phyloP scores from a whole-genome alignment of 2,329 filamentous ascomycete genomes.

The Fusarium sp. region DNA sequence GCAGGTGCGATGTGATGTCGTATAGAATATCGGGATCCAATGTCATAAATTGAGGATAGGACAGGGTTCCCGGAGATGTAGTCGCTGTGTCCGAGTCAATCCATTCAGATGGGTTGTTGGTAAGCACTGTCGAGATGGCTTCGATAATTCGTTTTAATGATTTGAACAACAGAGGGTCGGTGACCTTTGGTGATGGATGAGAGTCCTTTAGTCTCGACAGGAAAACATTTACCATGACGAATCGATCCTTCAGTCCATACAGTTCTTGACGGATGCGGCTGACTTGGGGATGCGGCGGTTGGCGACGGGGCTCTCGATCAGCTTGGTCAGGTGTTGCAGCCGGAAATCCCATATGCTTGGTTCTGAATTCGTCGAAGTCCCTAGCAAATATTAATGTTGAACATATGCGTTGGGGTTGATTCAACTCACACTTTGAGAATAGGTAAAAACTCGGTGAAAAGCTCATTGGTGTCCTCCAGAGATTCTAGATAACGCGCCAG shows the following conservation, averaged over 20 bases:
- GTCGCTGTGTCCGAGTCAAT: constrained; percentile 25
- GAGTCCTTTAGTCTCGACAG: not conserved
- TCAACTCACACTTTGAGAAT: constrained; percentile 37
- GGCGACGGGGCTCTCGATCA: not conserved
- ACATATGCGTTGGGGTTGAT: rapidly evolving
- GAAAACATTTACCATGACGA: constrained; percentile 7
- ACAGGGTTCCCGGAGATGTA: not conserved
- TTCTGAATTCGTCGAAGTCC: constrained; percentile 36
- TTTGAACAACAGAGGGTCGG: not conserved
- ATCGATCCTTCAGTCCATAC: constrained; percentile 35
- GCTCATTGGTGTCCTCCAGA: constrained; percentile 4
- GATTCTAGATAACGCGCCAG: constrained; percentile 9
- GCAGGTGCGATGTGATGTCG: constrained; percentile 22
- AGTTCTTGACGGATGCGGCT: constrained; percentile 31
- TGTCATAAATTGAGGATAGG: constrained; percentile 29
- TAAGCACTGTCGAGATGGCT: constrained; percentile 32
- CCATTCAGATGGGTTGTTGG: constrained; percentile 43
- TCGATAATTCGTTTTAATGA: constrained; percentile 8
- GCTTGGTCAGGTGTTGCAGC: not conserved
- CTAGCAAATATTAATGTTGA: not conserved
- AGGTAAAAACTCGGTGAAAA: constrained; percentile 26
- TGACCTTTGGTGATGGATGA: not conserved
- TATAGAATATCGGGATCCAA: constrained; percentile 33
- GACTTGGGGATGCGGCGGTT: constrained; percentile 22
- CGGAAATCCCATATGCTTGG: constrained; percentile 27